Evolutionary conservation across 306 rosid species (phyloP).

Genomic region (Lotus japonicus): DNA sequence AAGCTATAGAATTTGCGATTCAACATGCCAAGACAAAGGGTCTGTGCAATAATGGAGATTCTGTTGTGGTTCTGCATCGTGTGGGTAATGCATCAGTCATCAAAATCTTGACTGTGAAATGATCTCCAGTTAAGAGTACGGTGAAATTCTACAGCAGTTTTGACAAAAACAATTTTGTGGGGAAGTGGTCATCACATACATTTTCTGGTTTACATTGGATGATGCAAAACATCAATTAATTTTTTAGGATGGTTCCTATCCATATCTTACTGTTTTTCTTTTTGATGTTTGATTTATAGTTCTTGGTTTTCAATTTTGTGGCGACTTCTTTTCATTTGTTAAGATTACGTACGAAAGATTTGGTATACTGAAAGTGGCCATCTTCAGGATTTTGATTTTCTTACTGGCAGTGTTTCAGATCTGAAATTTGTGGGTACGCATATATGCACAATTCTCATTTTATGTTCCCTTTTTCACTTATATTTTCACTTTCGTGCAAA

Average conservation of each 20-base stretch:
- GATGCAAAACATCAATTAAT: neutral
- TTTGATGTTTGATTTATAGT: neutral
- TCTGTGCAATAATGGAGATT: constrained; percentile 76
- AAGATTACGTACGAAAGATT: neutral
- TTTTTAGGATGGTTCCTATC: neutral
- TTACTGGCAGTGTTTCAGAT: too few species aligned
- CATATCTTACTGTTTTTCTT: neutral
- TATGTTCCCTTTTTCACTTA: too few species aligned
- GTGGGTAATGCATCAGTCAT: constrained; percentile 78
- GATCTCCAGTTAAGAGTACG: constrained; percentile 21
- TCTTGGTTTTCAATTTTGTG: neutral
- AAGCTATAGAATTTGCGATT: constrained; percentile 69
- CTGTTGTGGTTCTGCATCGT: constrained; percentile 91
- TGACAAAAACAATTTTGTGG: neutral
- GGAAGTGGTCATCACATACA: neutral
- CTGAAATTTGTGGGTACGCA: too few species aligned
- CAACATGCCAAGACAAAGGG: constrained; percentile 67
- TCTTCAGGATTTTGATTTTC: neutral
- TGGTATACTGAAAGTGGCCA: neutral
- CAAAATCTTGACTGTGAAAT: constrained; percentile 91
- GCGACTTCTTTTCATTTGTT: neutral
- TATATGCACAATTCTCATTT: too few species aligned
- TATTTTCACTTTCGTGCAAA: too few species aligned
- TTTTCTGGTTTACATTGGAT: neutral
- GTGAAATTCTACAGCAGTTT: neutral